A percentile compares a stretch with the other conserved stretches of the same genome.
phyloP scores from a whole-genome alignment of 208 protist genomes.

The Leishmania aethiopica region DNA sequence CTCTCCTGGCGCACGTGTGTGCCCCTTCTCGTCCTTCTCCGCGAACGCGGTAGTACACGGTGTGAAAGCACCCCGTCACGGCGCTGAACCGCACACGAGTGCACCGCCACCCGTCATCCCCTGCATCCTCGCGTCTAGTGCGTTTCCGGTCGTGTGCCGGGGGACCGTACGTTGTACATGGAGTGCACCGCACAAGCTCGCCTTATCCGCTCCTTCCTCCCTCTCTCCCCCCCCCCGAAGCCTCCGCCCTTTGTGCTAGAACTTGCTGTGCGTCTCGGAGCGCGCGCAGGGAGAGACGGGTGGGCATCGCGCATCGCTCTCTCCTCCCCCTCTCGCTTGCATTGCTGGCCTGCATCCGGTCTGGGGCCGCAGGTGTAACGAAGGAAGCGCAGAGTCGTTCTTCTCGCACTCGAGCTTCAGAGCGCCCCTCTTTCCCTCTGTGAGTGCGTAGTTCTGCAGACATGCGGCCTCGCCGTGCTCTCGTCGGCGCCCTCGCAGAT shows the following conservation, averaged over 20 bases:
- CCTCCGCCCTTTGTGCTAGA: not conserved
- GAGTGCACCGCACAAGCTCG: not conserved
- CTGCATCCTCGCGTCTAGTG: not conserved
- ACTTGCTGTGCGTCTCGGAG: not conserved
- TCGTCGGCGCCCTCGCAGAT: slow-evolving; percentile 1
- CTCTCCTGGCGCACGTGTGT: not conserved
- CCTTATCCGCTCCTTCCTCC: too few relatives aligned
- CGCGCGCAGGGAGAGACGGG: not conserved
- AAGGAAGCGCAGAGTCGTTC: not conserved
- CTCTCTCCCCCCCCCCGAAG: not conserved
- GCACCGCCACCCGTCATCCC: not conserved
- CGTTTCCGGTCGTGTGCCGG: not conserved
- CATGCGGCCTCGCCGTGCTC: slow-evolving; percentile 20
- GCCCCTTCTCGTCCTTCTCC: not conserved
- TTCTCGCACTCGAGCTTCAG: not conserved
- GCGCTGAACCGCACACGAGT: not conserved
- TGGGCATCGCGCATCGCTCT: not conserved
- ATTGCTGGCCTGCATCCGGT: not conserved
- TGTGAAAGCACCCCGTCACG: not conserved
- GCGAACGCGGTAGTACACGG: not conserved
- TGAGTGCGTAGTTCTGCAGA: not conserved
- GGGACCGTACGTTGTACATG: not conserved
- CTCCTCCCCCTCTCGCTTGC: not conserved
- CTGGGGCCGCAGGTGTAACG: not conserved
- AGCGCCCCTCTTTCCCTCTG: not conserved